Evolutionary conservation across 1,284 basidiomycete genomes (phyloP).

Genomic region (Xerocomus nothofagi): DNA sequence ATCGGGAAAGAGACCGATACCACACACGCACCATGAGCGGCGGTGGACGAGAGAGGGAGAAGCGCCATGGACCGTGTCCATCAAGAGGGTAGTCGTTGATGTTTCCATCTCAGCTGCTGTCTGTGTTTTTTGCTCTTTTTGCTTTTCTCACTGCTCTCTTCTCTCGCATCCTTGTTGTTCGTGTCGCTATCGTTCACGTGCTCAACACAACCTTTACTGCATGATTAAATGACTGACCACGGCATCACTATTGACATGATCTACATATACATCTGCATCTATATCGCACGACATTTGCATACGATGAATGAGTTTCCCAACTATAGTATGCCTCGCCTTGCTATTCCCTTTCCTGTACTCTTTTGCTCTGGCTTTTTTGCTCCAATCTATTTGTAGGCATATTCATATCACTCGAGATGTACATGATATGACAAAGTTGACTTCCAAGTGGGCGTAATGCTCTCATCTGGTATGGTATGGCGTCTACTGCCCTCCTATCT

Average conservation of each 20-base stretch:
- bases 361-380: neutral
- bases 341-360: neutral
- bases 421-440: neutral
- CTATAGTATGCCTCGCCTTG: neutral
- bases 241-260: slow-evolving; percentile 1
- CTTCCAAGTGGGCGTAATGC: no score
- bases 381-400: slow-evolving; percentile 1
- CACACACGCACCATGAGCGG: slow-evolving; percentile 6
- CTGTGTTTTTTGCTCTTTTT: neutral
- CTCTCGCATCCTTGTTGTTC: neutral
- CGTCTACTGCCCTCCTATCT: neutral
- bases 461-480: no score
- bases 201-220: neutral
- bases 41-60: slow-evolving; percentile 19
- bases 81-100: slow-evolving; percentile 12
- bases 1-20: slow-evolving; percentile 18
- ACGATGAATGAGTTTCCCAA: slow-evolving; percentile 3
- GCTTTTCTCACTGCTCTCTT: neutral
- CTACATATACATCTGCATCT: slow-evolving; percentile 1
- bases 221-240: slow-evolving; percentile 1
- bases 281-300: slow-evolving; percentile 2
- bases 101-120: neutral
- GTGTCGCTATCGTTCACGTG: no score
- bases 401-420: neutral
- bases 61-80: slow-evolving; percentile 14